Base-by-base conservation (phyloP, 2,329 filamentous ascomycete genomes). In the Diaporthe vaccinii region DNA sequence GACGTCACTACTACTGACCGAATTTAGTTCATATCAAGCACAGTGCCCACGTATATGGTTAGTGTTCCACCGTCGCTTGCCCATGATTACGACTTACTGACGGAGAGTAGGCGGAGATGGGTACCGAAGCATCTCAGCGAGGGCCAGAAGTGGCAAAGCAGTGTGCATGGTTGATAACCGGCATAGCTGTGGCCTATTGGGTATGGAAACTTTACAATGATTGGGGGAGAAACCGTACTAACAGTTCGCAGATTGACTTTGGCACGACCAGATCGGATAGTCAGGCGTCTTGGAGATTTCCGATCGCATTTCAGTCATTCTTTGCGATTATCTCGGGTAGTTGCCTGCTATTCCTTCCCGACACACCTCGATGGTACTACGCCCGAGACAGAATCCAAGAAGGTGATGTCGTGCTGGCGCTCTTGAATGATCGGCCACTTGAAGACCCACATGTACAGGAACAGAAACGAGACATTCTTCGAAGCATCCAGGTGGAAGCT, bases 361-460 rank as follows among this genome's bases (percentile, higher is more conserved):
- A 67, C 20, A 67, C 61, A n/a, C 61, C 61, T 3, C 61, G 61
- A 67, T 67, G 61, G 61, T 67, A 67, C 28, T 67, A 67, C 44
- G 61, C 44, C 25, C 61, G 61, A n/a, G 28, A 49, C 20, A 67
- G 61, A 10, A 67, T 67, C 28, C n/a, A 67, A n/a, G 61, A 67
- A 36, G 61, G 61, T 2, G 61, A 67, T 1, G 5, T 17, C 20
- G 61, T 67, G 2, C 44, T 67, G 3, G 61, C 61, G 5, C 61
- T 67, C 9, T 44, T 67, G 28, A 67, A 67, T 20, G 61, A 67
- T 4, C 41, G 31, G 3, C 9, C 25, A 12, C 25, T n/a, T 17
- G 28, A 51, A 34, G 41, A 67, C 22, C 44, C 61, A 25, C 41
- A 51, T 7, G 61, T 67, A 6, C 61, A 67, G 20, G 61, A 67